Conservation (phyloP, 2,329 filamentous ascomycete genomes). For the Akanthomyces lecanii region DNA sequence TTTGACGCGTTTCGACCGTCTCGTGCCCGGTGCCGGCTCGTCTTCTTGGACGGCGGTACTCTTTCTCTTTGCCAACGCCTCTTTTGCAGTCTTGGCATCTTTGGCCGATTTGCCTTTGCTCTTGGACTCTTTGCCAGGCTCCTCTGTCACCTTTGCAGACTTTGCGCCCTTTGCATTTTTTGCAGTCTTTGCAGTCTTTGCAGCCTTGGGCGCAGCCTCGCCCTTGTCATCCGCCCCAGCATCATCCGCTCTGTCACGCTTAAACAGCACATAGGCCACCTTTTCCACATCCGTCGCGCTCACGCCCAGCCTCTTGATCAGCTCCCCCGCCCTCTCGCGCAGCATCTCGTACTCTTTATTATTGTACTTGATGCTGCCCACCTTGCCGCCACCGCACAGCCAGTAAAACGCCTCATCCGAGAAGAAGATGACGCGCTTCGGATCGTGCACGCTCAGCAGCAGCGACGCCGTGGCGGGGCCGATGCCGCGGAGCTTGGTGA, state of each 20-base stretch:
- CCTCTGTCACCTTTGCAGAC: constrained; percentile 8
- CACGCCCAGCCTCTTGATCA: constrained; percentile 48
- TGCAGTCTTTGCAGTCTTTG: not conserved
- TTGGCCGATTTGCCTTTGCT: not conserved
- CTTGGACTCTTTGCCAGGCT: not conserved
- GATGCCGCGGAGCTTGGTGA: constrained; percentile 65
- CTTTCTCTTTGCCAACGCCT: constrained; percentile 4
- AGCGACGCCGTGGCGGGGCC: constrained; percentile 77
- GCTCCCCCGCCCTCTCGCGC: constrained; percentile 34
- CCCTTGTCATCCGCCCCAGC: constrained; percentile 2
- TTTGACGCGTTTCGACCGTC: constrained; percentile 14
- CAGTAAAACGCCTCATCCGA: constrained; percentile 76
- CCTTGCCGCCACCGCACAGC: constrained; percentile 46
- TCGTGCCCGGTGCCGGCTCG: not conserved
- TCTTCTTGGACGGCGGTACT: not conserved
- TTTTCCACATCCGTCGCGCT: constrained; percentile 62
- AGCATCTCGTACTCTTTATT: constrained; percentile 63
- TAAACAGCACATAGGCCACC: constrained; percentile 66
- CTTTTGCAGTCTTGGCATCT: not conserved
- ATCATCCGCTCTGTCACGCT: constrained; percentile 23
- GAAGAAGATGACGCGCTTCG: constrained; percentile 64
- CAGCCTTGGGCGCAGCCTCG: constrained; percentile 3
- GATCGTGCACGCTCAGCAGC: constrained; percentile 61
- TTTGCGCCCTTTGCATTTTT: constrained; percentile 1
- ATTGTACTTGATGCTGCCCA: constrained; percentile 57